A percentile compares a stretch with the other conserved stretches of the same genome.
phyloP scores from a whole-genome alignment of 768 basidiomycete genomes.

The Rhizopogon salebrosus region DNA sequence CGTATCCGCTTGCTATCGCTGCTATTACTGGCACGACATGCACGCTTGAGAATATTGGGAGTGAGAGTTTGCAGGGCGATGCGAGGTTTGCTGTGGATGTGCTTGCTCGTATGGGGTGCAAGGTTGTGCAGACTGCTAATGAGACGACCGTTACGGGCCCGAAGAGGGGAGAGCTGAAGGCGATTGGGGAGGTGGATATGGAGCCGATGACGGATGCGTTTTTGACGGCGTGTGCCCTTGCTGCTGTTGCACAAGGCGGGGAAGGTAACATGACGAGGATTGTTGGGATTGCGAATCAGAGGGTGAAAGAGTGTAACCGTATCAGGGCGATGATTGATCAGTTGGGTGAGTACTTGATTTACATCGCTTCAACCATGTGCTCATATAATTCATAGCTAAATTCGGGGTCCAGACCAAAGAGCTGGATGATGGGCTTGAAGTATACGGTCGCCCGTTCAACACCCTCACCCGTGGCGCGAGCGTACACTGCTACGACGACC shows the following conservation, averaged over 20 bases:
- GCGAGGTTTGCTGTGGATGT: constrained; percentile 93
- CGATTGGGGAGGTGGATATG: constrained; percentile 85
- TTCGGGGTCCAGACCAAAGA: constrained; percentile 93
- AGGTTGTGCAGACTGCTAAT: constrained; percentile 79
- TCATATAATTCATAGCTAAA: constrained; percentile 54
- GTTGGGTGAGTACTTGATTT: constrained; percentile 53
- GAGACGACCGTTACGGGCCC: constrained; percentile 93
- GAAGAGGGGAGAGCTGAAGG: constrained; percentile 71
- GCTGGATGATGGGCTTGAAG: constrained; percentile 87
- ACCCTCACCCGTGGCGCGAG: constrained; percentile 66
- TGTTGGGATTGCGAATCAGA: constrained; percentile 92
- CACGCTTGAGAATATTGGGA: constrained; percentile 90
- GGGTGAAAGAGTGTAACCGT: constrained; percentile 97
- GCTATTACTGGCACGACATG: constrained; percentile 97
- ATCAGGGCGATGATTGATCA: constrained; percentile 97
- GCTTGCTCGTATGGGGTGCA: constrained; percentile 92
- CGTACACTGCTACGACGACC: constrained; percentile 96
- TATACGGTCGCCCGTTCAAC: constrained; percentile 69
- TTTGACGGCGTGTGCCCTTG: constrained; percentile 89
- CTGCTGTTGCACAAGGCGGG: constrained; percentile 75
- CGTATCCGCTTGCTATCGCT: constrained; percentile 94
- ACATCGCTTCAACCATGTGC: neutral
- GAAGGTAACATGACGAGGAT: constrained; percentile 67
- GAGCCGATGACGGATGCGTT: constrained; percentile 99
- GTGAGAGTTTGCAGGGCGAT: constrained; percentile 91